phyloP scores from a whole-genome alignment of 2,329 filamentous ascomycete species.

The Lachnellula suecica region DNA sequence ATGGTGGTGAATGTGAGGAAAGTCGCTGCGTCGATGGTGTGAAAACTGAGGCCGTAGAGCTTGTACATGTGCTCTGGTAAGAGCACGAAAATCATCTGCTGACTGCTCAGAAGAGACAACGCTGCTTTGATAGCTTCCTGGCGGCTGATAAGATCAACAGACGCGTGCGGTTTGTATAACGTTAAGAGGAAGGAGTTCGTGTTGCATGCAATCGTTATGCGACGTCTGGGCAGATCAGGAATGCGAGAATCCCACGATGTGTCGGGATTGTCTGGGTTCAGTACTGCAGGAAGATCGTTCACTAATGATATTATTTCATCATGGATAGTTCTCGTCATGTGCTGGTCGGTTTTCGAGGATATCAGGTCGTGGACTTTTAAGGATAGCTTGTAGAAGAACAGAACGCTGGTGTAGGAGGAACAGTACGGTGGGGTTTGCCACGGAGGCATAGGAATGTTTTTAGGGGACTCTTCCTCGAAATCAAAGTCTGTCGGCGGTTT shows the following conservation, averaged over 20 bases:
- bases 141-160: neutral
- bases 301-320: neutral
- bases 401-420: neutral
- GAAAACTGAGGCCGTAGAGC: neutral
- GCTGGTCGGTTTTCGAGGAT: neutral
- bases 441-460: neutral
- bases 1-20: constrained; percentile 1
- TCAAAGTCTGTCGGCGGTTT: neutral
- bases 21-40: constrained; percentile 1
- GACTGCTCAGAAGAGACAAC: neutral
- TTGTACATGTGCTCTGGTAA: neutral
- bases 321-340: neutral
- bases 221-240: neutral
- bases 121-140: neutral
- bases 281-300: neutral
- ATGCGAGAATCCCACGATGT: neutral
- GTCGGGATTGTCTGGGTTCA: constrained; percentile 3
- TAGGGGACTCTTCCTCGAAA: neutral
- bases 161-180: neutral
- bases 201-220: neutral
- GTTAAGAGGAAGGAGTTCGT: neutral
- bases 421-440: neutral
- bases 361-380: neutral
- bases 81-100: neutral
- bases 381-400: neutral